phyloP scores from a whole-genome alignment of 805 yeast species.

The Barnettozyma sp. region DNA sequence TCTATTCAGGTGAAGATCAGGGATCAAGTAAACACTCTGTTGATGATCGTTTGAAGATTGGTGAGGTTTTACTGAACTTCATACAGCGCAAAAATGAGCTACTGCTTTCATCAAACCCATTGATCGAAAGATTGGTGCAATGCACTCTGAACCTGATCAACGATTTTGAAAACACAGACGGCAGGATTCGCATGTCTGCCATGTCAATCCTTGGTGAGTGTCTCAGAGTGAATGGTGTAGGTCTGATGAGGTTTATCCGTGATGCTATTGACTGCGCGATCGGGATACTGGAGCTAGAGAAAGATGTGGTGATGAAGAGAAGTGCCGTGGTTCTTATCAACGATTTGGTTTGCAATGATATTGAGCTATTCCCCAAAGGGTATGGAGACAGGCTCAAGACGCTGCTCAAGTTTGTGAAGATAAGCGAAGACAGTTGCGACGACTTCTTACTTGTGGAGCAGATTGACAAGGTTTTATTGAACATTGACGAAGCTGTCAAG shows the following conservation, averaged over 20 bases:
- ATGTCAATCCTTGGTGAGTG: slow-evolving; percentile 77
- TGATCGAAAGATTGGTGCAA: slow-evolving; percentile 37
- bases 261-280: slow-evolving; percentile 70
- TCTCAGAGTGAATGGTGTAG: slow-evolving; percentile 52
- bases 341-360: slow-evolving; percentile 49
- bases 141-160: slow-evolving; percentile 36
- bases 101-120: slow-evolving; percentile 26
- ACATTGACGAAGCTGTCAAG: slow-evolving; percentile 22
- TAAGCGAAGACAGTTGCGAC: slow-evolving; percentile 43
- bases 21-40: slow-evolving; percentile 29
- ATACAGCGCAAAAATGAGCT: slow-evolving; percentile 40
- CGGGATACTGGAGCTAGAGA: slow-evolving; percentile 65
- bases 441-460: slow-evolving; percentile 59
- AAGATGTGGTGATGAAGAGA: slow-evolving; percentile 51
- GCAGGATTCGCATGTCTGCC: slow-evolving; percentile 73
- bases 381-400: slow-evolving; percentile 39
- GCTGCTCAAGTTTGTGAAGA: slow-evolving; percentile 36
- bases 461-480: slow-evolving; percentile 33
- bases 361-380: slow-evolving; percentile 42
- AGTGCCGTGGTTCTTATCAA: slow-evolving; percentile 64
- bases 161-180: slow-evolving; percentile 37
- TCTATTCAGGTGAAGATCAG: slow-evolving; percentile 27
- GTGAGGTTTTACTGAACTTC: slow-evolving; percentile 69
- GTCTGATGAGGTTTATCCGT: slow-evolving; percentile 38
- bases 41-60: slow-evolving; percentile 70